Evolutionary conservation across 2,329 filamentous ascomycete species (phyloP).

Genomic region (Arthrinium puccinioides): DNA sequence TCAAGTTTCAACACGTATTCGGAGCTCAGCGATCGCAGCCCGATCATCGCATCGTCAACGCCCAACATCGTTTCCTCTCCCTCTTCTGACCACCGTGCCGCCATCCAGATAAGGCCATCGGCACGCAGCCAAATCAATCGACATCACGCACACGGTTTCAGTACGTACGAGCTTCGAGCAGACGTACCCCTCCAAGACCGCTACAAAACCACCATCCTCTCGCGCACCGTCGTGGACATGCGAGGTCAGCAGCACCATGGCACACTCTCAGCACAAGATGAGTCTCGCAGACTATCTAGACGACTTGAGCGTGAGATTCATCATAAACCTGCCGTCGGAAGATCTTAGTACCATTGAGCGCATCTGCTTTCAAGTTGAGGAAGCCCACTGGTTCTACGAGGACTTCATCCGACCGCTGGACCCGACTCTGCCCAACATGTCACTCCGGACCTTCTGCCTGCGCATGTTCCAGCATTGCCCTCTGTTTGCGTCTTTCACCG

Average conservation of each 20-base stretch:
- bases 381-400: conserved; percentile 99
- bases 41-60: too few species aligned
- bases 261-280: conserved; percentile 8
- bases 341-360: conserved; percentile 85
- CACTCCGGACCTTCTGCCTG: conserved; percentile 76
- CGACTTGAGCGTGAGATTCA: conserved; percentile 95
- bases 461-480: conserved; percentile 93
- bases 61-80: too few species aligned
- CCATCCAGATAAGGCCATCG: too few species aligned
- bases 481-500: conserved; percentile 72
- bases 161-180: too few species aligned
- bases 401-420: conserved; percentile 94
- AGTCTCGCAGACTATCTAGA: conserved; percentile 57
- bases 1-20: too few species aligned
- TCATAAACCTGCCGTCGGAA: conserved; percentile 90
- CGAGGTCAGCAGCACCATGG: conserved; percentile 2
- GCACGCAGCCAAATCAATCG: too few species aligned
- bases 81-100: too few species aligned
- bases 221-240: conserved; percentile 7
- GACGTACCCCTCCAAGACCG: too few species aligned
- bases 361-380: conserved; percentile 97
- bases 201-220: not conserved
- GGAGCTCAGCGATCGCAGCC: too few species aligned
- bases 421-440: conserved; percentile 76
- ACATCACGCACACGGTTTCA: too few species aligned